phyloP scores from a whole-genome alignment of 495 filamentous ascomycete species.

The Trichoderma reesei region DNA sequence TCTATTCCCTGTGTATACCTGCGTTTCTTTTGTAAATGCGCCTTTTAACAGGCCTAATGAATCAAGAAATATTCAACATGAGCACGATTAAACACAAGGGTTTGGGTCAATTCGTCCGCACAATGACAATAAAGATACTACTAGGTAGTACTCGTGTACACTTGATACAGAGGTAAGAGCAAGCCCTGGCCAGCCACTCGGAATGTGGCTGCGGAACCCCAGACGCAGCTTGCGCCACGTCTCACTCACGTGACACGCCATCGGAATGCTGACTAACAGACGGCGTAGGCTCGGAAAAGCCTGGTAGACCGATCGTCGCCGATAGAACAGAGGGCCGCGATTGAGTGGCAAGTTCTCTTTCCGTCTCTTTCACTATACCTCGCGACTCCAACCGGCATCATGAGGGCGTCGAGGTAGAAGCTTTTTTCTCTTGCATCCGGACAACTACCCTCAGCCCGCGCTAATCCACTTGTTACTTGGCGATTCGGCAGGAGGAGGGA shows the following conservation, averaged over 20 bases:
- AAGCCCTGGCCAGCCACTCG: too few relatives aligned
- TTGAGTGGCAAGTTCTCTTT: slow-evolving; percentile 5
- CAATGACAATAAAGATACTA: too few relatives aligned
- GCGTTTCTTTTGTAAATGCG: too few relatives aligned
- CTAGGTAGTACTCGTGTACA: too few relatives aligned
- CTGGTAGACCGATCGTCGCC: background rate
- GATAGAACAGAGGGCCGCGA: background rate
- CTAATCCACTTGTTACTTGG: background rate
- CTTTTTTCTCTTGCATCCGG: background rate
- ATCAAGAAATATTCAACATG: too few relatives aligned
- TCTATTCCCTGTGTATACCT: too few relatives aligned
- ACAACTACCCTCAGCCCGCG: background rate
- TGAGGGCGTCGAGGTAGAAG: background rate
- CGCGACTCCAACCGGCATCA: background rate
- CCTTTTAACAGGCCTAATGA: too few relatives aligned
- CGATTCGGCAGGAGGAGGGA: background rate
- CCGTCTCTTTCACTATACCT: background rate
- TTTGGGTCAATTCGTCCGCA: too few relatives aligned
- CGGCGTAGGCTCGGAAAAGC: slow-evolving; percentile 7
- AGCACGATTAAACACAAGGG: too few relatives aligned
- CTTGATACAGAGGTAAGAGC: too few relatives aligned
- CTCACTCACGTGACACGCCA: background rate
- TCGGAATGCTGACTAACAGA: background rate
- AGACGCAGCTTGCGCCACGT: background rate
- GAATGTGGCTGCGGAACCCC: background rate